Base-by-base conservation (phyloP, 2,329 filamentous ascomycete genomes). In the Stachybotrys echinatus region DNA sequence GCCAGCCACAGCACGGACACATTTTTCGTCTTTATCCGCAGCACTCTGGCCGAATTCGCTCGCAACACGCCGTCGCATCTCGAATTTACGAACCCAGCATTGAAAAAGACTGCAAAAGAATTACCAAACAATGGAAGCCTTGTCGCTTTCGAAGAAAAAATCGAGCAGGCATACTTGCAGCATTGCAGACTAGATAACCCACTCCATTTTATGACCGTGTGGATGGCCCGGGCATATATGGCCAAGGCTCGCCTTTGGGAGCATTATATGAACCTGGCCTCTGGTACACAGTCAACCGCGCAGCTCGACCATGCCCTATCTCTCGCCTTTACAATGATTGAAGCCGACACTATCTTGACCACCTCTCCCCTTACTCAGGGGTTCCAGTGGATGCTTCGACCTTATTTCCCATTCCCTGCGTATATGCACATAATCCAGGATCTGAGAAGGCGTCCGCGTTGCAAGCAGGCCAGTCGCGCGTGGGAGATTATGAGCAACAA, bases 211-310 rank as follows among this genome's bases (percentile, higher is more conserved):
- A 65, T 74, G 57, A 66, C 70, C 0, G 55, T 71, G 0, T 70
- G 71, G 67, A 65, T 57, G 0, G 58, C 65, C 1, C 55, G 78
- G 12, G 63, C 55, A 0, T 65, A 69, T 5, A 49, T 85, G 3
- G 74, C 79, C 0, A 80, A 74, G 56, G 62, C 53, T 43, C 72
- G 68, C 2, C 70, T 86, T 0, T 50, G 82, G 46, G 74, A 81
- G 45, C 65, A 76, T 50, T 74, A 76, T 49, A 65, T 68, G 0
- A 63, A 22, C 42, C 56, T 59, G 22, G 53, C 61, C 0, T 55
- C 53, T 2, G 50, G 59, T 0, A 47, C 57, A 0, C 50, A 54
- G 0, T 60, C 63, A 22, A 64, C 63, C 0, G 46, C 49, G 1
- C 52, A 61, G 19, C 62, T 61, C 10, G 61, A 70, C 42, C 47